Base-by-base conservation (phyloP, 768 basidiomycete genomes). In the Megacollybia marginata region DNA sequence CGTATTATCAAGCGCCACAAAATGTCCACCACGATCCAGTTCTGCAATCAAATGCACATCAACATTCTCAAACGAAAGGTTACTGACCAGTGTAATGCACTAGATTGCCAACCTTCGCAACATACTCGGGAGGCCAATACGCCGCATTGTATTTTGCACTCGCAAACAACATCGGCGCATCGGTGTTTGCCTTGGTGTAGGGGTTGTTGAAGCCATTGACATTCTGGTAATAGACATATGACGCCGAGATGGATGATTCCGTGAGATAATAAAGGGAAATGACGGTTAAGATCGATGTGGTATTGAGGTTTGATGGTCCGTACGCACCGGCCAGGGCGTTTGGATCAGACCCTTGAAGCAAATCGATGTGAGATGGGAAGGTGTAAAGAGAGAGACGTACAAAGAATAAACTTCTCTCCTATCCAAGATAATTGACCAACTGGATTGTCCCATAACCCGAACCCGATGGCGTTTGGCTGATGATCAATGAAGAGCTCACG, bases 241-340 rank as follows among this genome's bases (percentile, higher is more conserved):
- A 49, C 20, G 61, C 54, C 3, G 58, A 58, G 4, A 44, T 47
- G 55, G 61, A 57, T 4, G 60, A 49, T 11, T 46, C 19, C 20
- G 61, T 58, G 45, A 62, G 58, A 48, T 52, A 58, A 54, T 62
- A 62, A 4, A 62, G 51, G 15, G 62, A 60, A 31, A 61, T 51
- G 1, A 57, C 52, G 23, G 55, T 57, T 18, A 59, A 46, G 48
- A 61, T 54, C 19, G 54, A 51, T 15, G 43, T 44, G 23, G 42
- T 13, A 9, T 48, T 33, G 40, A 52, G 49, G 16, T 57, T 44
- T 32, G n/a, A n/a, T n/a, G n/a, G n/a, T n/a, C n/a, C n/a, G n/a
- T n/a, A n/a, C n/a, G n/a, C n/a, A n/a, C n/a, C n/a, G n/a, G n/a
- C n/a, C n/a, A n/a, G n/a, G n/a, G 47, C 35, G 45, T 53, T 48